Percentiles rank a stretch among this genome's conserved stretches.
Evolutionary conservation across 805 yeast species (phyloP).

Genomic region (Ogataea glucozyma): DNA sequence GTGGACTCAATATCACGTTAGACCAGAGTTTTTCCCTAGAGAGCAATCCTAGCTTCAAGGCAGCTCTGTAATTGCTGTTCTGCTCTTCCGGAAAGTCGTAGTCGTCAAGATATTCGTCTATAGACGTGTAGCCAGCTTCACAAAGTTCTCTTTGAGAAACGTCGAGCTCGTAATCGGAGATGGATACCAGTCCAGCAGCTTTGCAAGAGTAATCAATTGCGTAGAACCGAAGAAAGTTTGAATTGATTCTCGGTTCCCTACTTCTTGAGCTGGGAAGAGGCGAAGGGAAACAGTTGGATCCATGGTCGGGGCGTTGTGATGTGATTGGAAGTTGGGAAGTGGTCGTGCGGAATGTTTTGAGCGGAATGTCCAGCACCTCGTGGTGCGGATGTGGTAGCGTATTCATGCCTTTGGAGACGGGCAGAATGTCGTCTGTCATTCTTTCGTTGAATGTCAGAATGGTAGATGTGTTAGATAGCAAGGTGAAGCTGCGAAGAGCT

Average conservation of each 20-base stretch:
- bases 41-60: conserved; percentile 39
- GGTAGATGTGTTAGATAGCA: conserved; percentile 12
- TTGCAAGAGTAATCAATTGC: conserved; percentile 51
- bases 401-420: conserved; percentile 3
- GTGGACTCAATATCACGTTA: conserved; percentile 52
- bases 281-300: neutral
- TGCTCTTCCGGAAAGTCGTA: conserved; percentile 14
- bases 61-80: conserved; percentile 13
- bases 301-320: neutral
- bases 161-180: conserved; percentile 38
- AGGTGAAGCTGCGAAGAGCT: conserved; percentile 12
- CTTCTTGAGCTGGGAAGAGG: conserved; percentile 7
- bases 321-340: neutral
- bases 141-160: conserved; percentile 28
- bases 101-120: conserved; percentile 31
- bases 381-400: conserved; percentile 4
- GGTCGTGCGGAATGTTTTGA: conserved; percentile 17
- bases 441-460: conserved; percentile 20
- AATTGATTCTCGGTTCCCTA: conserved; percentile 53
- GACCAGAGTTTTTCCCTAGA: conserved; percentile 56
- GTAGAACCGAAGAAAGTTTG: conserved; percentile 48
- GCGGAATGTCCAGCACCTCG: conserved; percentile 8
- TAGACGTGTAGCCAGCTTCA: conserved; percentile 24
- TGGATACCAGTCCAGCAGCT: conserved; percentile 33
- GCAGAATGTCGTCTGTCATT: conserved; percentile 19